Base-by-base conservation (phyloP, 805 yeast species). In the Candida patagonica region DNA sequence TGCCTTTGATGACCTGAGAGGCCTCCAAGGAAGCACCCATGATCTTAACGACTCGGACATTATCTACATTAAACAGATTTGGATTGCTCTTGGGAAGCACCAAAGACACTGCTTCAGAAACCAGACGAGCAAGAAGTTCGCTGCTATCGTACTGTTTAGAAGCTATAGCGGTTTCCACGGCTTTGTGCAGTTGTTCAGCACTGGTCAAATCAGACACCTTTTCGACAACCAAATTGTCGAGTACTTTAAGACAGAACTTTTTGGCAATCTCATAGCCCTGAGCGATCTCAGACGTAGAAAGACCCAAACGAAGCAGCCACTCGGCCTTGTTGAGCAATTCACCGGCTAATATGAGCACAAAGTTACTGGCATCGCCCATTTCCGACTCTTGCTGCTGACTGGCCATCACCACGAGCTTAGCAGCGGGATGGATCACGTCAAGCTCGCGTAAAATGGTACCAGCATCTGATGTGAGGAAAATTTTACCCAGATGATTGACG, bases 391-490 rank as follows among this genome's bases (percentile, higher is more conserved):
- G 98, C 67, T 92, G 98, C 59, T 89, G 84, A 10, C 94, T 78
- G 16, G 97, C 95, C 96, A 87, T 87, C 41, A 89, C 92, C 46
- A 92, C 73, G 35, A 92, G 76, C 62, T 89, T 92, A 8, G 92
- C 98, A 2, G 96, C 97, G 5, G 98, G 98, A 60, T 41, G 44
- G 7, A 34, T 26, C n/a, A 65, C 68, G 59, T 89, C 97, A 51
- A 92, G 92, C 60, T 92, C 97, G 49, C 81, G 76, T 44, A 92
- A 70, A 80, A 92, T 92, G 6, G 98, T 92, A 27, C 96, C 96
- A n/a, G 97, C 96, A 60, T 92, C 98, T 52, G 85, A 85, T 31
- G 97, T 92, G 46, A 92, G 76, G 59, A 87, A 85, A 19, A 85
- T 80, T 57, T 80, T 86, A 44, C 86, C 87, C 50, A 84, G 64